These are phyloP conservation scores for Salix caprea DNA, from an alignment of 345 rosid species.

Conservation along the genomic window DNA sequence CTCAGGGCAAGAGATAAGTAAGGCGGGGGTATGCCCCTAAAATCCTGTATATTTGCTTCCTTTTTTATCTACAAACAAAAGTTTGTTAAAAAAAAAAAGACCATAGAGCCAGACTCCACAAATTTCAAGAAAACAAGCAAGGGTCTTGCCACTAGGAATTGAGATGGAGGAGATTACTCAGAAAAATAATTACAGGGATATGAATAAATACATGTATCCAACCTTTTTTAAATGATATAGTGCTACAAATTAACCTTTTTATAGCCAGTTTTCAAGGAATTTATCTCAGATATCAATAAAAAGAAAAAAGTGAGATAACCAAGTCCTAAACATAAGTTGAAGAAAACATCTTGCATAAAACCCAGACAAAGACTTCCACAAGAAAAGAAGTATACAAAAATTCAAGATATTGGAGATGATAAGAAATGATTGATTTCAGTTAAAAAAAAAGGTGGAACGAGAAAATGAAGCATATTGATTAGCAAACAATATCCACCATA, in stretches of 20 bases:
- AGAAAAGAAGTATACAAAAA: not conserved
- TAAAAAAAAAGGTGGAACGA: not conserved
- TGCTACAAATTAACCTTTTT: not conserved
- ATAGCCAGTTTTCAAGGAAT: not conserved
- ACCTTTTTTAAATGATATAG: not conserved
- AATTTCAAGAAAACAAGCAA: not conserved
- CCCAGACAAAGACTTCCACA: not conserved
- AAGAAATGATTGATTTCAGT: not conserved
- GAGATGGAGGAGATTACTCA: not conserved
- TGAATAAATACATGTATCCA: not conserved
- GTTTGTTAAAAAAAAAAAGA: no score
- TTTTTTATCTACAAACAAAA: no score
- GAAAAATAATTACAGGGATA: not conserved
- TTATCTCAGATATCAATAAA: not conserved
- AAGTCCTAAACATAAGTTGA: not conserved
- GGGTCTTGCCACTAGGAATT: not conserved
- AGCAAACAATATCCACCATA: not conserved
- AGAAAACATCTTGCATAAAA: not conserved
- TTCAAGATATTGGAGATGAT: not conserved
- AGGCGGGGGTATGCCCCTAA: no score
- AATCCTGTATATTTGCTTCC: no score
- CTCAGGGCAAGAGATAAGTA: no score
- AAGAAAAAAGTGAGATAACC: not conserved
- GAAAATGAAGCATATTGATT: not conserved
- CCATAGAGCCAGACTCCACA: not conserved